Evolutionary conservation across 805 yeast genomes (phyloP).

Genomic region (Wickerhamomyces rabaulensis): DNA sequence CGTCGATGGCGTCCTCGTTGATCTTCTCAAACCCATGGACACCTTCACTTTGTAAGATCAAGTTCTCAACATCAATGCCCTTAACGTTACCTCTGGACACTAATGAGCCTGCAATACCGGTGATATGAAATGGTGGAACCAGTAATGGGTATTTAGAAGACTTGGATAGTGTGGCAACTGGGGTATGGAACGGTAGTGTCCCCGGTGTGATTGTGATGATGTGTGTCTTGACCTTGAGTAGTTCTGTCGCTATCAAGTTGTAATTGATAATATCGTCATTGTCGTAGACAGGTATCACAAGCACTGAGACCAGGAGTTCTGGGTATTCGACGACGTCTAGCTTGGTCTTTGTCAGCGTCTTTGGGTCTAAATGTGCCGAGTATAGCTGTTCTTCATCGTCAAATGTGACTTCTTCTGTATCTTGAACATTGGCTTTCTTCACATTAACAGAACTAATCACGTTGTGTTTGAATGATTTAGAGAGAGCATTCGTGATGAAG

Average conservation of each 20-base stretch:
- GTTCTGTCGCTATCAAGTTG: conserved; percentile 24
- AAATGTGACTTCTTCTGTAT: conserved; percentile 6
- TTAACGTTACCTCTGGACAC: conserved; percentile 22
- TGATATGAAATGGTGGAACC: conserved; percentile 56
- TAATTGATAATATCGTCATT: conserved; percentile 29
- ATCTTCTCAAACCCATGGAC: conserved; percentile 55
- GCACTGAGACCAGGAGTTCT: conserved; percentile 9
- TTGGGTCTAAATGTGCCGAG: conserved; percentile 18
- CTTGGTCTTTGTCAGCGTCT: not conserved
- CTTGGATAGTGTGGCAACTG: conserved; percentile 15
- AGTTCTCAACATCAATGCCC: conserved; percentile 13
- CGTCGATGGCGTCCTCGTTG: conserved; percentile 30
- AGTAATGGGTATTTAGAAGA: conserved; percentile 22
- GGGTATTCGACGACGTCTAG: conserved; percentile 15
- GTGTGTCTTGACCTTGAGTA: conserved; percentile 10
- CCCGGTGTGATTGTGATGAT: conserved; percentile 30
- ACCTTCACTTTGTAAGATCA: conserved; percentile 52
- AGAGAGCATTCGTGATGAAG: not conserved
- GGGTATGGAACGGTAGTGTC: conserved; percentile 22
- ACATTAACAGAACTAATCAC: not conserved
- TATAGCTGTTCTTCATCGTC: conserved; percentile 41
- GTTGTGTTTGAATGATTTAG: not conserved
- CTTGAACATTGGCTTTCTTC: not conserved
- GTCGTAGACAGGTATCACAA: conserved; percentile 15
- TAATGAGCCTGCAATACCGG: conserved; percentile 51